Evolutionary conservation across 2,329 filamentous ascomycete genomes (phyloP), one percentile per base, ranked within the genome.

Genomic region (Thermothelomyces thermophilus): DNA sequence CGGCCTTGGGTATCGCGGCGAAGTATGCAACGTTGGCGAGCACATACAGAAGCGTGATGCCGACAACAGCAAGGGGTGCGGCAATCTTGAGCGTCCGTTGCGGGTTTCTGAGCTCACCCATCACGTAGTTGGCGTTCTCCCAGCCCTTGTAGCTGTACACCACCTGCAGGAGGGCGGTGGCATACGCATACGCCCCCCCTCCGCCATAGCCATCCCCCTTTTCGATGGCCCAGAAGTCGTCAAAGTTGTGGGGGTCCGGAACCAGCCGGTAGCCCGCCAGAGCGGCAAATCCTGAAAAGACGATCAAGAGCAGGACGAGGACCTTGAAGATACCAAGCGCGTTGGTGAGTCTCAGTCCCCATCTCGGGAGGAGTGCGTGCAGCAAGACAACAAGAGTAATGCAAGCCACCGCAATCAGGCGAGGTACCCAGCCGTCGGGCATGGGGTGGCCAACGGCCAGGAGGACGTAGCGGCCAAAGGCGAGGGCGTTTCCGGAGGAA

Each of bases 21-120:
- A 84, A 84, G 66, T 84, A 84, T 0, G 81, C 79, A 2, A 84
- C 74, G 56, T 84, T 84, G 44, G 78, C 80, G 3, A 84, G 70
- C 10, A 83, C 68, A 59, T 84, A 84, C 0, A 83, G 69, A 2
- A 80, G 68, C 0, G 79, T 81, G 6, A 80, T 77, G 2, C 73
- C 74, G 1, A 73, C 75, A 2, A 83, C 70, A 1, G 80, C 80
- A 0, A 83, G 60, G 0, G 79, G 80, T 0, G 77, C 79, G 0
- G 79, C 79, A 40, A 80, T 71, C 53, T 73, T 75, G 28, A 83
- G 67, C 58, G 59, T 62, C 22, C 59, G 41, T 2, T 53, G 51
- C 1, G 59, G 59, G 31, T 60, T 57, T 52, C 60, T 57, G 5
- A 62, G 46, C 49, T 84, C 80, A 45, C 74, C 70, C 3, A 83